These are phyloP conservation scores for Termitomyces sp. DNA, from an alignment of 768 basidiomycete species.

Conservation along the genomic window DNA sequence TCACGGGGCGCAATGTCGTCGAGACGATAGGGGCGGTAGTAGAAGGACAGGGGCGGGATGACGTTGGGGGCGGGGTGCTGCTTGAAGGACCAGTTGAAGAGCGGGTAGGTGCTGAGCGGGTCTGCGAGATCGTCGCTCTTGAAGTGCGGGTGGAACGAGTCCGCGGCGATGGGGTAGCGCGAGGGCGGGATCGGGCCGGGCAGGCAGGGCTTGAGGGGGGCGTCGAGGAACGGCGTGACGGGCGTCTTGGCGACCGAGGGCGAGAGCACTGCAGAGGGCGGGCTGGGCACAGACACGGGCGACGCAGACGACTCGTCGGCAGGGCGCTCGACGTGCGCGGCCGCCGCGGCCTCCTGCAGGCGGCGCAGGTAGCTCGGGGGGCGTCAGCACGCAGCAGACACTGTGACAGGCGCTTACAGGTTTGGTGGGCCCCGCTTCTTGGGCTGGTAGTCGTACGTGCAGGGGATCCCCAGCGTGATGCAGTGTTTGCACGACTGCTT, in stretches of 20 bases:
- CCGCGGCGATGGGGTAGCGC: slow-evolving; percentile 67
- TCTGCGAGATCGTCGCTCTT: slow-evolving; percentile 51
- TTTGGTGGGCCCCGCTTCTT: slow-evolving; percentile 94
- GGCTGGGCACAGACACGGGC: slow-evolving; percentile 42
- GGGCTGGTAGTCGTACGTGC: slow-evolving; percentile 91
- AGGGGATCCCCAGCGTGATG: slow-evolving; percentile 73
- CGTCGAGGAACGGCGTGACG: slow-evolving; percentile 44
- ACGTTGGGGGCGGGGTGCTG: slow-evolving; percentile 47
- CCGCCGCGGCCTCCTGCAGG: slow-evolving; percentile 72
- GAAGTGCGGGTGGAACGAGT: slow-evolving; percentile 60
- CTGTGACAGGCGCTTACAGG: slow-evolving; percentile 48
- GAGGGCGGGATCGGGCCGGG: slow-evolving; percentile 56
- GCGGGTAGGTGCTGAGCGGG: slow-evolving; percentile 58
- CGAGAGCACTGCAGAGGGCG: no score
- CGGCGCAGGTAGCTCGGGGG: slow-evolving; percentile 66
- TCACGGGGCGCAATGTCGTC: slow-evolving; percentile 83
- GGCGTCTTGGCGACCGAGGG: no score
- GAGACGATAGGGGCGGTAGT: slow-evolving; percentile 71
- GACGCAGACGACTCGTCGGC: slow-evolving; percentile 39
- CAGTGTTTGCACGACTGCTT: slow-evolving; percentile 88
- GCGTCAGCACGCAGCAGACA: slow-evolving; percentile 5
- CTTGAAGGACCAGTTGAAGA: slow-evolving; percentile 71
- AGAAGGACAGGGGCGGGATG: slow-evolving; percentile 65
- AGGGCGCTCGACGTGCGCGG: slow-evolving; percentile 30
- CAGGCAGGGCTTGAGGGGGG: slow-evolving; percentile 30